Percentiles rank a stretch among this genome's conserved stretches.
These are phyloP conservation scores for Deinandra increscens DNA, from an alignment of 129 eudicot species.

Conservation along the genomic window DNA sequence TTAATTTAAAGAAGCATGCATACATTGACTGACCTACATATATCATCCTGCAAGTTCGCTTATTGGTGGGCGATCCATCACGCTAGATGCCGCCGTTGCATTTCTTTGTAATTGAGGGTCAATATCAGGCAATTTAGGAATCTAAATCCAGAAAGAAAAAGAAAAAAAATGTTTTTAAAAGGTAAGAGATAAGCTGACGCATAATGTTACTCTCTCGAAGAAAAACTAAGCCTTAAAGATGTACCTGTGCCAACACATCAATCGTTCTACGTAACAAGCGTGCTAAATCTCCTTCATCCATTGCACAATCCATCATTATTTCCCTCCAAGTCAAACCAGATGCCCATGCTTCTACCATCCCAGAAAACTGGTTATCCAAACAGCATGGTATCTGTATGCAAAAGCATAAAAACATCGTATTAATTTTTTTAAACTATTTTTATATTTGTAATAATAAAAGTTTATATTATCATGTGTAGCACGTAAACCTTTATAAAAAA, in stretches of 20 bases:
- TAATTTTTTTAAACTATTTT: not conserved
- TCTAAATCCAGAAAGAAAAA: conserved; percentile 46
- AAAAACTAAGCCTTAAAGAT: conserved; percentile 1
- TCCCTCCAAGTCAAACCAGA: conserved; percentile 99
- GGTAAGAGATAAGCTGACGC: not conserved
- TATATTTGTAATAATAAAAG: not conserved
- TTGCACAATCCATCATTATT: conserved; percentile 98
- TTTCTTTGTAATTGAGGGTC: conserved; percentile 78
- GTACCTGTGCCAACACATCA: conserved; percentile 88
- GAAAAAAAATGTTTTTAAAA: not conserved
- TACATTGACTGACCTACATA: conserved; percentile 7
- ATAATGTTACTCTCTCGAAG: not conserved
- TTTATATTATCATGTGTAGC: not conserved
- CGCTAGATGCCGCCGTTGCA: conserved; percentile 73
- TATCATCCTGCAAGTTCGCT: conserved; percentile 87
- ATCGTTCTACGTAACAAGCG: conserved; percentile 88
- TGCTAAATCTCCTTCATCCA: conserved; percentile 99
- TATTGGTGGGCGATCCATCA: conserved; percentile 97
- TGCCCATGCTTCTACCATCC: conserved; percentile 99
- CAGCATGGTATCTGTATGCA: conserved; percentile 79
- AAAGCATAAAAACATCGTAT: conserved; percentile 12
- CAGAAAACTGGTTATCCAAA: conserved; percentile 94
- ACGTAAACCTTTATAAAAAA: not conserved
- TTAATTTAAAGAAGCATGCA: not conserved
- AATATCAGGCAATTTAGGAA: conserved; percentile 90